Evolutionary conservation across 1,284 basidiomycete genomes (phyloP), one percentile per base, ranked within the genome.

Genomic region (Melanopsichium pennsylvanicum): DNA sequence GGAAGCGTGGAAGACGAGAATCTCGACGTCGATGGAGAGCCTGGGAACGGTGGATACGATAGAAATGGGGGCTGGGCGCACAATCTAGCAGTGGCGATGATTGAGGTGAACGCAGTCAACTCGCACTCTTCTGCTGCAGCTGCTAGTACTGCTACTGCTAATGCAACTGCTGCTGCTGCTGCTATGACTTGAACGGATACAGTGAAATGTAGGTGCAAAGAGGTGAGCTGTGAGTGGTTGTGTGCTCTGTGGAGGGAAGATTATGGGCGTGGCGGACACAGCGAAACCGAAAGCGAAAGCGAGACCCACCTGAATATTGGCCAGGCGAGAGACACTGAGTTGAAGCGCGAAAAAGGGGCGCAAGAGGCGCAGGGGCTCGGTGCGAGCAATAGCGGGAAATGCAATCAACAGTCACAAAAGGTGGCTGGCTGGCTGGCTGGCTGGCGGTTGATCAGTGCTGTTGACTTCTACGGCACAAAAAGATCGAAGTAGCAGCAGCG

Each of bases 321-420:
- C n/a, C n/a, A n/a, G n/a, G n/a, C n/a, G n/a, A n/a, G n/a, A n/a
- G n/a, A n/a, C n/a, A n/a, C n/a, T n/a, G n/a, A n/a, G n/a, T n/a
- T n/a, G n/a, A n/a, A n/a, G 34, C 37, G 26, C 37, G 22, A 39
- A 45, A 45, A 45, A 36, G 43, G 43, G 43, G 35, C 45, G 27
- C 6, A 19, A 22, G 26, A 38, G 45, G 45, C 45, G 45, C 45
- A 47, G 45, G 45, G 45, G 45, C 39, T 36, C 13, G 34, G 16
- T 36, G 34, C 18, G 39, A 40, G 26, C 39, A 15, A 16, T 5
- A 29, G 39, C 39, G 25, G 39, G 22, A 39, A 39, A 39, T 25
- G 21, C 27, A 13, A 13, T 29, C n/a, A n/a, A n/a, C n/a, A n/a
- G n/a, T n/a, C n/a, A n/a, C n/a, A n/a, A n/a, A n/a, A n/a, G n/a